These are phyloP conservation scores for Echinosophora koreensis DNA, from an alignment of 306 rosid genomes.

Conservation along the genomic window DNA sequence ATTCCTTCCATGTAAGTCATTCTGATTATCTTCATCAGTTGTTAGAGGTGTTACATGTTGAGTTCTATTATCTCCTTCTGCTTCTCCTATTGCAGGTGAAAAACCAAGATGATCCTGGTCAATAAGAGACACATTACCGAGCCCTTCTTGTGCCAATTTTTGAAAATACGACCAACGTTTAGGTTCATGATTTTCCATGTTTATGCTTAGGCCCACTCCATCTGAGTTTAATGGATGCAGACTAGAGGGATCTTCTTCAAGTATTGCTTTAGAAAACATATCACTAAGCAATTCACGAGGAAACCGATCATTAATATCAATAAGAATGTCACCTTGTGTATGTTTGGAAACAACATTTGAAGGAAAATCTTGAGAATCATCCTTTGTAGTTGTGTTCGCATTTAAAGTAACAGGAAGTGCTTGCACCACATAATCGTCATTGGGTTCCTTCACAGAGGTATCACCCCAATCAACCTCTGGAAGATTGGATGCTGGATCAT, in stretches of 20 bases:
- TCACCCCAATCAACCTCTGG: constrained; percentile 53
- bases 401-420: constrained; percentile 41
- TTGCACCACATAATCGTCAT: constrained; percentile 33
- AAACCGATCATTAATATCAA: constrained; percentile 73
- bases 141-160: constrained; percentile 83
- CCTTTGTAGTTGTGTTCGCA: constrained; percentile 41
- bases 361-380: constrained; percentile 47
- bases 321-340: constrained; percentile 66
- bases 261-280: constrained; percentile 63
- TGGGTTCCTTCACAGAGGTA: constrained; percentile 33
- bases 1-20: constrained; percentile 53
- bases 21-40: constrained; percentile 61
- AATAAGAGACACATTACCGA: constrained; percentile 74
- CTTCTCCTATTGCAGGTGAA: constrained; percentile 53
- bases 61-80: constrained; percentile 55
- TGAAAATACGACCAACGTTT: constrained; percentile 84
- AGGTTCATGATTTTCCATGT: constrained; percentile 82
- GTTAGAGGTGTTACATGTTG: constrained; percentile 65
- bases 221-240: constrained; percentile 56
- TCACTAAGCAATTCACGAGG: constrained; percentile 68
- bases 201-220: constrained; percentile 73
- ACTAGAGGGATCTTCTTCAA: constrained; percentile 50
- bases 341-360: constrained; percentile 52
- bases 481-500: constrained; percentile 47
- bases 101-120: constrained; percentile 82